Percentiles rank a stretch among this genome's conserved stretches.
phyloP scores from a whole-genome alignment of 179 eudicot species.

The Drosera spatulata region DNA sequence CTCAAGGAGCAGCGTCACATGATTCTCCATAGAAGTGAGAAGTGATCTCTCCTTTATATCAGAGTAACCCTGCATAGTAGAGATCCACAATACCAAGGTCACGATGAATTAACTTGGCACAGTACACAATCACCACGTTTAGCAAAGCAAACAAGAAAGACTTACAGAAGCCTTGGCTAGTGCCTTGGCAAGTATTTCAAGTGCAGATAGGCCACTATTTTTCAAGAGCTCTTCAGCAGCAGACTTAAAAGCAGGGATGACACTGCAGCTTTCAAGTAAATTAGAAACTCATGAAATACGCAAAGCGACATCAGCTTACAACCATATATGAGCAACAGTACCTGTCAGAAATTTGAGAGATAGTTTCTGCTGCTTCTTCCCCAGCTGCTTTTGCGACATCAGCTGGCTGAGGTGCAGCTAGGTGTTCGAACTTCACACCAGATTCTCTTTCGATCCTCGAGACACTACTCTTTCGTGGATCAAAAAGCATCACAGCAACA shows the following conservation, averaged over 20 bases:
- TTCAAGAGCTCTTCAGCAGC: constrained; percentile 82
- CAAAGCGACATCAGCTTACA: not conserved
- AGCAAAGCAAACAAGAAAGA: not conserved
- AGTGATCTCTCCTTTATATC: constrained; percentile 85
- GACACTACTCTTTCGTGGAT: constrained; percentile 58
- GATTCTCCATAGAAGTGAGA: constrained; percentile 69
- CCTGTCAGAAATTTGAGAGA: constrained; percentile 70
- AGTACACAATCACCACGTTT: not conserved
- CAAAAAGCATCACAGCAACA: constrained; percentile 86
- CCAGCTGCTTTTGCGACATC: constrained; percentile 94
- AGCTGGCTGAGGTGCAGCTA: constrained; percentile 88
- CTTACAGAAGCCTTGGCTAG: constrained; percentile 88
- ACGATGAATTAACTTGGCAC: not conserved
- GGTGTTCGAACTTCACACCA: constrained; percentile 88
- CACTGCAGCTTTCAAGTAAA: constrained; percentile 27
- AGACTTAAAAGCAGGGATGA: constrained; percentile 73
- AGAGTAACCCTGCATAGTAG: constrained; percentile 57
- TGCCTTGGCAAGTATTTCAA: constrained; percentile 80
- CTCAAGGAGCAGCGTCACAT: constrained; percentile 64
- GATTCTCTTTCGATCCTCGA: constrained; percentile 78
- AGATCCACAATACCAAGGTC: not conserved
- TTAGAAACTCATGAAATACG: not conserved
- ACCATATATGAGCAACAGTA: constrained; percentile 8
- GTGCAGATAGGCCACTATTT: constrained; percentile 56
- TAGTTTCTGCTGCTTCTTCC: constrained; percentile 52